Base-by-base conservation (phyloP, 2,329 filamentous ascomycete species). In the Cladophialophora carrionii region DNA sequence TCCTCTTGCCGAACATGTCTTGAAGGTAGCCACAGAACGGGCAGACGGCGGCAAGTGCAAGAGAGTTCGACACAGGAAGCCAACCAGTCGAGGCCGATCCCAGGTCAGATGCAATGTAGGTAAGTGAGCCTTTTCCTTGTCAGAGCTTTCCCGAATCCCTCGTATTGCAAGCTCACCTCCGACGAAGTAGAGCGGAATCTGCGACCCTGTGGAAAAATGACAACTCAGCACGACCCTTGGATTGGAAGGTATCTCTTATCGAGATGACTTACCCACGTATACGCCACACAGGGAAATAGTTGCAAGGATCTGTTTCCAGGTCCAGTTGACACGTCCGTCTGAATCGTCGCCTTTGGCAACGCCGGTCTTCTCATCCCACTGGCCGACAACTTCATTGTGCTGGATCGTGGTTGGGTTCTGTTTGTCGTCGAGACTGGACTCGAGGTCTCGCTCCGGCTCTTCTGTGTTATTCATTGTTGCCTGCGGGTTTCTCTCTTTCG, bases 181-280 rank as follows among this genome's bases (percentile, higher is more conserved):
- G 46, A 67, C 65, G 32, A 69, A 67, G 37, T 69, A 69, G 9
- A 69, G 65, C 6, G 65, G 65, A 26, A 69, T 68, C 62, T 69
- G 67, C 14, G 67, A 69, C 20, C 67, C 67, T 65, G 83, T 84
- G 84, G 83, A 87, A n/a, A 86, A 75, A 60, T 87, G 83, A 2
- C 83, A 81, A 82, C 85, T 86, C 22, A 61, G 34, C 29, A 57
- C n/a, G n/a, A 9, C n/a, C 20, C 22, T 51, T 9, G 22, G 9
- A 32, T 29, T 37, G 24, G n/a, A 32, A 31, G 26, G 5, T 20
- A n/a, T 12, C 34, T 17, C 10, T n/a, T 10, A 22, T 26, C 26
- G 17, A 12, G 26, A 24, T 22, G 6, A 57, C 63, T 52, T 29
- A 65, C 63, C 64, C 8, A 62, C 59, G 24, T 65, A 65, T 24